Percentiles rank a stretch among this genome's conserved stretches.
phyloP scores from a whole-genome alignment of 2,329 filamentous ascomycete species.

The Monilinia vaccinii-corymbosi region DNA sequence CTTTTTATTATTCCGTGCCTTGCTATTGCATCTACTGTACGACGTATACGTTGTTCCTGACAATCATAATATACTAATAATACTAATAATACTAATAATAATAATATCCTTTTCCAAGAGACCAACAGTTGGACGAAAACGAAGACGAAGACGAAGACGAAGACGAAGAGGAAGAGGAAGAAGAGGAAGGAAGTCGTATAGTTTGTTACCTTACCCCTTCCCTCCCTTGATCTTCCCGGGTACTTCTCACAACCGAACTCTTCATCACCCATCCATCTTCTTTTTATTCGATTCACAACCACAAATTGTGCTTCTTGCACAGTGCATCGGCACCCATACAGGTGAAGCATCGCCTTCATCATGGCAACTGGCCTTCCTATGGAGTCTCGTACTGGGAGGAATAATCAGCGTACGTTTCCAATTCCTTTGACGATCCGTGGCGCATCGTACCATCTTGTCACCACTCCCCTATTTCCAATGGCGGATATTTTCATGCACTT shows the following conservation, averaged over 20 bases:
- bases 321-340: slow-evolving; percentile 17
- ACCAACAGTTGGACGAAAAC: too few species aligned
- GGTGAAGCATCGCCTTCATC: slow-evolving; percentile 25
- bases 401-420: slow-evolving; percentile 66
- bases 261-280: slow-evolving; percentile 13
- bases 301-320: slow-evolving; percentile 15
- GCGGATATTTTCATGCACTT: slow-evolving; percentile 21
- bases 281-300: slow-evolving; percentile 8
- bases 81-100: too few species aligned
- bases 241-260: slow-evolving; percentile 16
- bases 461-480: background rate
- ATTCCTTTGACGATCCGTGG: background rate
- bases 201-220: too few species aligned
- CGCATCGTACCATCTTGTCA: background rate
- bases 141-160: too few species aligned
- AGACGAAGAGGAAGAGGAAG: too few species aligned
- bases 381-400: slow-evolving; percentile 68
- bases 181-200: too few species aligned
- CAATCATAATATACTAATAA: too few species aligned
- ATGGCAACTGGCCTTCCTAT: slow-evolving; percentile 43
- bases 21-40: too few species aligned
- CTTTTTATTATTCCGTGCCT: too few species aligned
- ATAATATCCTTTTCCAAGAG: too few species aligned
- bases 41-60: too few species aligned
- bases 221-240: background rate